These are phyloP conservation scores for Citrus australasica DNA, from an alignment of 345 rosid species.

Conservation along the genomic window DNA sequence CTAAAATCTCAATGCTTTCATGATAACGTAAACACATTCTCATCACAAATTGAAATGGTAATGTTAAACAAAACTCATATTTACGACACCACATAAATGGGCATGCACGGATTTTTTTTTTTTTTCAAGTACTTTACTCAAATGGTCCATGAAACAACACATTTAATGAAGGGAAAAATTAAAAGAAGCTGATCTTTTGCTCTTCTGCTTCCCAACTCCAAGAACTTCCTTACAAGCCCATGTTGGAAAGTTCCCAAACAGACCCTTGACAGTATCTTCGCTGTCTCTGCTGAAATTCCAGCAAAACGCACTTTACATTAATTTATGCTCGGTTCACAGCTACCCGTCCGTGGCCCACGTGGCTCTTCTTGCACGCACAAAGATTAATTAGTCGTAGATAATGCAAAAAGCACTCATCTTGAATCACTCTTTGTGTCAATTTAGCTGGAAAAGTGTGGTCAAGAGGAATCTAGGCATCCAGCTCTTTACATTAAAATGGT, in stretches of 20 bases:
- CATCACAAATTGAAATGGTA: neutral
- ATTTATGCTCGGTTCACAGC: neutral
- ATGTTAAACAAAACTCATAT: neutral
- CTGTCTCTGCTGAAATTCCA: conserved; percentile 24
- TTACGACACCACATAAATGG: neutral
- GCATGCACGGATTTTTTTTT: neutral
- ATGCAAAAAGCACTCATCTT: neutral
- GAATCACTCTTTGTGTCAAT: neutral
- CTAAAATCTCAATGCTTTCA: neutral
- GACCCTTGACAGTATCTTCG: conserved; percentile 20
- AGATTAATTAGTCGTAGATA: neutral
- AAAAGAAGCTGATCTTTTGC: conserved; percentile 5
- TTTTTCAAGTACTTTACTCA: neutral
- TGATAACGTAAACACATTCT: neutral
- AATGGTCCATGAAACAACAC: neutral
- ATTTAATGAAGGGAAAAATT: neutral
- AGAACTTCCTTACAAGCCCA: neutral
- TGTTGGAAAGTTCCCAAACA: conserved; percentile 30
- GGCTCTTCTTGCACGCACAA: neutral
- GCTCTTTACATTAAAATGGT: neutral
- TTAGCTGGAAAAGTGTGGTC: conserved; percentile 28
- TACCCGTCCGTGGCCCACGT: conserved; percentile 13
- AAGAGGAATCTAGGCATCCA: neutral
- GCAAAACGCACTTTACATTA: neutral
- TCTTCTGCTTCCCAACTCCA: conserved; percentile 22